Percentiles rank a stretch among this genome's conserved stretches.
Conservation (phyloP, 306 rosid genomes). For the Hippophae gyantsensis region DNA sequence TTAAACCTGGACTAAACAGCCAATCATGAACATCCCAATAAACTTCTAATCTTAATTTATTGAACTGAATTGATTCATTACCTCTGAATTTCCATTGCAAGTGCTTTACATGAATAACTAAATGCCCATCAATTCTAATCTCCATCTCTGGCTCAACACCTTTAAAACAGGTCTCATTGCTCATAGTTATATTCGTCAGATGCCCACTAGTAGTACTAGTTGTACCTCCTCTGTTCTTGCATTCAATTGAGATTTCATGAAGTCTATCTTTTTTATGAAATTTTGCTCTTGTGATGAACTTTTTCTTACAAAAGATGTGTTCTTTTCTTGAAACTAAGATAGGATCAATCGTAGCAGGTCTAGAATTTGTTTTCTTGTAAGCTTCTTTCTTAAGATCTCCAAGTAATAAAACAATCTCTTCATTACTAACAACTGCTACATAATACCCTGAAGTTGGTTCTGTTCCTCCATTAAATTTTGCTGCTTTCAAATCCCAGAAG, state of each 20-base stretch:
- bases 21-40: conserved; percentile 95
- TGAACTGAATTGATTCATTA: conserved; percentile 62
- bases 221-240: conserved; percentile 28
- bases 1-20: conserved; percentile 79
- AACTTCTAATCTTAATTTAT: conserved; percentile 65
- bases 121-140: conserved; percentile 71
- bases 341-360: conserved; percentile 75
- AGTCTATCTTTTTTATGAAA: conserved; percentile 62
- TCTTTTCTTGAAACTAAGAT: conserved; percentile 64
- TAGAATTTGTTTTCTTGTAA: conserved; percentile 53
- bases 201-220: conserved; percentile 10
- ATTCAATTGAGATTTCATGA: conserved; percentile 73
- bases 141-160: conserved; percentile 82
- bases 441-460: conserved; percentile 73
- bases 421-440: conserved; percentile 71
- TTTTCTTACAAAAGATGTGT: conserved; percentile 71
- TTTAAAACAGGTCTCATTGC: conserved; percentile 19
- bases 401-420: conserved; percentile 63
- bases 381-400: conserved; percentile 81
- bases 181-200: neutral
- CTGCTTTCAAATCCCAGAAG: conserved; percentile 77
- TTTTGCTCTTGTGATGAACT: conserved; percentile 57
- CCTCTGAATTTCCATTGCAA: conserved; percentile 93
- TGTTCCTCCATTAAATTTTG: conserved; percentile 63
- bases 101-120: conserved; percentile 70